Base-by-base conservation (phyloP, 2,329 filamentous ascomycete genomes). In the Biscogniauxia mediterranea region DNA sequence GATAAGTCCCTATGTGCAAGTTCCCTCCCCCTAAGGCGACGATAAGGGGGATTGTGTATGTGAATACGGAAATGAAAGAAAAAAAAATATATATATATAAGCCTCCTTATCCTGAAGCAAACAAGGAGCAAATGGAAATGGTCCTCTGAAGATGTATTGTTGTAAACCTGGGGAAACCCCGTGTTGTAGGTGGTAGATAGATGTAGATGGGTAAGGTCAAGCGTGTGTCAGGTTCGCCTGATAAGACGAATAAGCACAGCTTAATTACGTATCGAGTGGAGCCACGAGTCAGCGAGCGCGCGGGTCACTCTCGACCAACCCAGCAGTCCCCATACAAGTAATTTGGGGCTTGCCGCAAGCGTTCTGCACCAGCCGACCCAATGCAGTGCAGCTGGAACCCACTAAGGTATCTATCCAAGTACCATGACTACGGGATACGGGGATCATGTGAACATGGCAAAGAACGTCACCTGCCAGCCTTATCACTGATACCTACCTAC, bases 71-170 rank as follows among this genome's bases (percentile, higher is more conserved):
- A 32, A 32, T 9, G 28, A 32, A 32, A 32, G 28, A 32, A 32
- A 32, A 32, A 9, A 6, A 32, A 32, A 46, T 46, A 4, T 9
- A 46, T 1, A 28, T 4, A 54, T 11, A 53, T 42, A 54, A 19
- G 38, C 1, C 32, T n/a, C 52, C 32, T 54, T 49, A 2, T 38
- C 49, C n/a, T 42, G 49, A 58, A 5, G 60, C 50, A 61, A 54
- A 61, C 58, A 59, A 66, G 58, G 60, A 63, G 62, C 64, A 63
- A 54, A 60, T 58, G 25, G 32, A 15, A 54, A 57, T 56, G n/a
- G n/a, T 54, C n/a, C 26, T 26, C n/a, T n/a, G 17, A 26, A n/a
- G 17, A 28, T 28, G 28, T 23, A 5, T n/a, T 23, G 52, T 15
- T 23, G 8, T 9, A 21, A 19, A 54, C 23, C 23, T 23, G 23